These are phyloP conservation scores for Stachybotrys elegans DNA, from an alignment of 2,329 filamentous ascomycete genomes.

Conservation along the genomic window DNA sequence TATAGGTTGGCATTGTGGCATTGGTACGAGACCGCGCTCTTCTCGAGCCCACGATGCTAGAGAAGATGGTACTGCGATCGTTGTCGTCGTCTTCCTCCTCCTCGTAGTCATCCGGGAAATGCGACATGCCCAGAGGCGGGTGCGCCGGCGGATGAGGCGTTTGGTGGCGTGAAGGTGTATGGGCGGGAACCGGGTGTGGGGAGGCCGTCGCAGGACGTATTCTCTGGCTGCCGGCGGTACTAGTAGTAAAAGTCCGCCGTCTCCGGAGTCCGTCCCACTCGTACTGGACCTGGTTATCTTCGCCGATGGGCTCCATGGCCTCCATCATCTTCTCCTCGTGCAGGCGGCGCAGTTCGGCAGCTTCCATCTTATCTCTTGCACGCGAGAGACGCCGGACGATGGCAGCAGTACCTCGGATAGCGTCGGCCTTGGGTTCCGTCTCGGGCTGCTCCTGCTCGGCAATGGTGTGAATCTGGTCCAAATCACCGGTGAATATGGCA, in stretches of 20 bases:
- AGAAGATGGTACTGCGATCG: conserved; percentile 42
- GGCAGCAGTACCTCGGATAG: conserved; percentile 84
- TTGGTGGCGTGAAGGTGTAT: conserved; percentile 5
- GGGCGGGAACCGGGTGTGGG: conserved; percentile 17
- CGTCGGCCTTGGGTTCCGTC: conserved; percentile 91
- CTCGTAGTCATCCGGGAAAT: conserved; percentile 59
- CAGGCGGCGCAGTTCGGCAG: conserved; percentile 71
- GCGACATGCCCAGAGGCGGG: conserved; percentile 70
- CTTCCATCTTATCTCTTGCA: conserved; percentile 71
- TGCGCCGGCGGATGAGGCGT: conserved; percentile 19
- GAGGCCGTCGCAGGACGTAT: conserved; percentile 20
- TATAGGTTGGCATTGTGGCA: conserved; percentile 23
- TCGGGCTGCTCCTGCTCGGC: conserved; percentile 96
- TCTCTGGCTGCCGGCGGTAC: conserved; percentile 20
- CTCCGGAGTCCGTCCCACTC: conserved; percentile 91
- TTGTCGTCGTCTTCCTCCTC: conserved; percentile 55
- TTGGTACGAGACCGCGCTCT: conserved; percentile 27
- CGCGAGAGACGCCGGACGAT: conserved; percentile 80
- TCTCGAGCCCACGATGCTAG: conserved; percentile 53
- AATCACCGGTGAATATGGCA: conserved; percentile 84
- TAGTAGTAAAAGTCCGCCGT: conserved; percentile 50
- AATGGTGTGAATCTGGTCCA: conserved; percentile 93
- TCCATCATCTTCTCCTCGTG: conserved; percentile 72
- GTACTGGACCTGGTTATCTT: conserved; percentile 64
- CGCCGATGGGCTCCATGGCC: conserved; percentile 67